These are phyloP conservation scores for Ulvella scutata DNA, from an alignment of 139 green algal genomes.

Conservation along the genomic window DNA sequence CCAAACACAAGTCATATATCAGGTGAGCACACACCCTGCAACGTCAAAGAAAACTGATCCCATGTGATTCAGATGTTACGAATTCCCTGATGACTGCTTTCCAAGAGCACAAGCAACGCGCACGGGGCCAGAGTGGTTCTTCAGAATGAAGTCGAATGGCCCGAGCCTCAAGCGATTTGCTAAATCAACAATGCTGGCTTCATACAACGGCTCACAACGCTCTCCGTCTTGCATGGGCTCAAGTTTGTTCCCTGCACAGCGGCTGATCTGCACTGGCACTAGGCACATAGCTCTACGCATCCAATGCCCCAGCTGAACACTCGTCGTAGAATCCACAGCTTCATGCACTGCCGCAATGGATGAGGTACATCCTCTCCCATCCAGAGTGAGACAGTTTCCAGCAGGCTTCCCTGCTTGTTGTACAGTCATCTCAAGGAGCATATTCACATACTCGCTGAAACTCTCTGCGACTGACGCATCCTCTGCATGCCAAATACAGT, in stretches of 20 bases:
- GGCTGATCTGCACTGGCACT: not conserved
- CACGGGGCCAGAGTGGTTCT: not conserved
- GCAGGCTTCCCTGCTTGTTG: no score
- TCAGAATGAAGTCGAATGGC: not conserved
- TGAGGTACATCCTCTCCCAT: no score
- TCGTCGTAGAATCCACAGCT: no score
- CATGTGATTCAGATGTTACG: conserved; percentile 4
- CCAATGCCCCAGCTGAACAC: not conserved
- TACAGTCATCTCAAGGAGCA: no score
- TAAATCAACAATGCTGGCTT: not conserved
- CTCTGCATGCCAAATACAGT: no score
- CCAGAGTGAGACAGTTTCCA: no score
- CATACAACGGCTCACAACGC: no score
- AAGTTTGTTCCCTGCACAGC: not conserved
- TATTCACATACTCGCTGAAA: no score
- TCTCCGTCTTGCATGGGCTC: conserved; percentile 3
- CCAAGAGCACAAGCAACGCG: not conserved
- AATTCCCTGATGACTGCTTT: not conserved
- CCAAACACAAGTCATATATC: no score
- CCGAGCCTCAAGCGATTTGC: not conserved
- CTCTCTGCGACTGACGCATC: no score
- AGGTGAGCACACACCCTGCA: no score
- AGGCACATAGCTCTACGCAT: not conserved
- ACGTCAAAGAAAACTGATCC: not conserved
- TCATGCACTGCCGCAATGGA: no score